Evolutionary conservation across 176 grass and related monocot genomes (phyloP), one percentile per base, ranked within the genome.

Genomic region (Ampelocalamus luodianensis): DNA sequence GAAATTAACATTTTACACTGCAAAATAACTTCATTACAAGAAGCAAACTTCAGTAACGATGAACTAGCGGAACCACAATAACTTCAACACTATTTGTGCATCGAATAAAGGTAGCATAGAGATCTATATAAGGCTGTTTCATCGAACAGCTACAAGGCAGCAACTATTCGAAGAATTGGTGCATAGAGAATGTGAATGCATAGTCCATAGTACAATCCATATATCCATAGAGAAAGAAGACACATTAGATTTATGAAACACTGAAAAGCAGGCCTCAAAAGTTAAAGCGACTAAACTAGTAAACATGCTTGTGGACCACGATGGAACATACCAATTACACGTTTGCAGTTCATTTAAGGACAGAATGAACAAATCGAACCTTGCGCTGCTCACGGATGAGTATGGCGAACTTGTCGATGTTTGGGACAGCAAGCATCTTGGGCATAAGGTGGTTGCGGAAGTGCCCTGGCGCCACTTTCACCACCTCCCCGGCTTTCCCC

Each of bases 381-480:
- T 98, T 89, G 74, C 81, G 88, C 84, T 99, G 96, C 86, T 96
- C 96, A 40, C 53, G 71, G 65, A 96, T 76, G 65, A 98, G 94
- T 83, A 94, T 83, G n/a, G 90, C 86, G 12, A 95, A 96, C 76
- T 96, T 98, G 37, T 98, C 91, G 22, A 98, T 94, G 85, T 98
- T 98, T 17, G 96, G 96, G 32, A 98, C 88, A 9, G 96, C 93
- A 0, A 98, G 85, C 69, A 95, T 77, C 88, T 94, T 94, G 37
- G 96, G 96, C 96, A 98, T 98, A 5, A 98, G 86, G 71, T 94
- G 90, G 88, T 98, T 98, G 66, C 93, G 89, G 89, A 98, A 96
- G 67, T 95, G 73, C 39, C 96, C 96, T 4, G 96, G 93, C 18
- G 96, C 96, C 55, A 98, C 96, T 65, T 90, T 92, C 71, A 96